Evolutionary conservation across 1,284 basidiomycete genomes (phyloP), one percentile per base, ranked within the genome.

Genomic region (Ganoderma lucidum): DNA sequence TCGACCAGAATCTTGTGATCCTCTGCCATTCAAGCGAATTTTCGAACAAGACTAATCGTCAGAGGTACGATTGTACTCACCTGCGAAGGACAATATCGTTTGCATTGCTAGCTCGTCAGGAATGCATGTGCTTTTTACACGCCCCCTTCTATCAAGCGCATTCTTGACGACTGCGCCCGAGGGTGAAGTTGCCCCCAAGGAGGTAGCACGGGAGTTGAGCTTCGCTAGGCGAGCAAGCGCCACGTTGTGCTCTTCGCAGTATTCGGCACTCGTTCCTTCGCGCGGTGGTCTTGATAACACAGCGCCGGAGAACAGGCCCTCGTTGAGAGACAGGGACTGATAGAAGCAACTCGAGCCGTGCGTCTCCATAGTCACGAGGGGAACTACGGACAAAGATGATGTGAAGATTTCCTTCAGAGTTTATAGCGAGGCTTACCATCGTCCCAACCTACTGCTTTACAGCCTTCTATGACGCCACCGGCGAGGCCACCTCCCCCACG

Each of bases 1-100:
- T 94, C 92, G 3, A 91, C 86, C 30, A 93, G 80, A 68, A 88
- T 82, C 78, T 93, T 93, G 75, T 94, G 91, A 69, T 93, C 90
- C 69, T 92, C 93, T 93, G 45, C 19, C n/a, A 28, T 53, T 53
- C 48, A 41, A 39, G 9, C 32, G 23, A 30, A 56, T 35, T 15
- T 8, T 17, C 15, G 15, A 32, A 61, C 41, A 53, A 28, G 23
- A 14, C 14, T 10, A 23, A 45, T 28, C 15, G 51, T 71, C 55
- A 63, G 62, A 35, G 28, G 23, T 10, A 15, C 3, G 15, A 1
- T n/a, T 3, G 41, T 6, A 67, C 80, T 61, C 55, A 92, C 92
- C 86, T 73, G 89, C 86, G 74, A 93, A 91, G 15, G 73, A 73
- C 30, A 81, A 76, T 3, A 85, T 82, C 6, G 87, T 80, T 66